Evolutionary conservation across 352 stramenopile species (phyloP), one percentile per base, ranked within the genome.

Genomic region (Phytophthora tubulina): DNA sequence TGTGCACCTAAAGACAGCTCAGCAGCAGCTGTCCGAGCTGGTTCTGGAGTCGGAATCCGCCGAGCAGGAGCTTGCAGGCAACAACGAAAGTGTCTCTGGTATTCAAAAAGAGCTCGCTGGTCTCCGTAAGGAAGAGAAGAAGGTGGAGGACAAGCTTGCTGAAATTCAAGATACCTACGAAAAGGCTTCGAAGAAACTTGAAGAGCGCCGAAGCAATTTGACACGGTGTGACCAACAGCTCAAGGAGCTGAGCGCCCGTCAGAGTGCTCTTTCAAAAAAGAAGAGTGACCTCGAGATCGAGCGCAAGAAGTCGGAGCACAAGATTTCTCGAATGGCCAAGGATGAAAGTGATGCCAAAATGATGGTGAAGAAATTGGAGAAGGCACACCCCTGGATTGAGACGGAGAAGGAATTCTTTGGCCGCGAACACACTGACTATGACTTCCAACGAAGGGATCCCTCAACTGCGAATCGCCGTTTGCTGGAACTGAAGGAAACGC

Each of bases 401-500:
- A 91, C 74, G 0, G 97, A 99, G 67, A 98, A 99, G 71, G 85
- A 98, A 80, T 98, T 98, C 69, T 99, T 99, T 72, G 98, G 98
- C 33, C 86, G 98, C 9, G 79, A 93, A 50, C 94, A 98, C 73
- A 98, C 97, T 31, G 98, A 99, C 76, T 99, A 99, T 70, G 98
- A 99, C 73, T 99, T 99, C 67, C 83, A 94, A 63, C 85, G 88
- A 9, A 84, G 83, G 4, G 91, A 99, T 73, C 89, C 94, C 8
- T 81, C 84, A 2, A 90, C 83, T 32, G 95, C 96, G 14, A 94
- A 92, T 67, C 82, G 86, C 13, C 84, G 97, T 44, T 77, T 99
- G 2, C 72, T 98, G 48, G 84, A 93, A 33, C 72, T 99, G 2
- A 96, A 99, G 78, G 85, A 91, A 69, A 96, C 96, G 44, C 97